Base-by-base conservation (phyloP, 345 rosid genomes). In the Chamaenerion angustifolium region DNA sequence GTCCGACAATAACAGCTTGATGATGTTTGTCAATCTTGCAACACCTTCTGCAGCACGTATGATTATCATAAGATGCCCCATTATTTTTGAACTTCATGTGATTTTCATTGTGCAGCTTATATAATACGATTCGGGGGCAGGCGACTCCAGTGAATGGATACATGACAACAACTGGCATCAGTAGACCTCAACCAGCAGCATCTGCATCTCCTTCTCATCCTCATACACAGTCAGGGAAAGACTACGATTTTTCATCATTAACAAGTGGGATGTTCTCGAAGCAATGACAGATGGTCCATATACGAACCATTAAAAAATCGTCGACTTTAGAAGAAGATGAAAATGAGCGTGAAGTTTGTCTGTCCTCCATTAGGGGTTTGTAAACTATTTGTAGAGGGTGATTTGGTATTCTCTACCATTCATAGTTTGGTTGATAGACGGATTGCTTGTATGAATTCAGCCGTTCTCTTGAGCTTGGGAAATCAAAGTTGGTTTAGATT, bases 191-290 rank as follows among this genome's bases (percentile, higher is more conserved):
- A 40, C 31, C 68, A 11, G 13, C 60, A 10, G 17, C 67, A 8
- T 52, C 67, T 14, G 17, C 67, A 8, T 49, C 67, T 14, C 55
- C 70, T 10, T 52, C 66, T 10, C 18, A 49, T 12, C 54, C 67
- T 37, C 70, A 62, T 0, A 27, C 71, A 31, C 77, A 65, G 12
- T 64, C 69, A 0, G 71, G 73, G 47, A 71, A 55, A 49, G 70
- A 73, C 23, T 63, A 68, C 17, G 80, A 76, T 53, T 72, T 77
- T 55, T 73, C 82, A 13, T 67, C 65, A 1, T 64, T 78, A 55
- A 62, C 75, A 1, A 76, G 61, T 59, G 78, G 78, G 54, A 68
- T 71, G 76, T 68, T 63, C 60, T 49, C 54, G 10, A 78, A 56
- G 37, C 64, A 45, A 41, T 77, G 63, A 31, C 19, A 16, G 18